phyloP scores from a whole-genome alignment of 2,329 filamentous ascomycete species.

The Exserohilum turcica region DNA sequence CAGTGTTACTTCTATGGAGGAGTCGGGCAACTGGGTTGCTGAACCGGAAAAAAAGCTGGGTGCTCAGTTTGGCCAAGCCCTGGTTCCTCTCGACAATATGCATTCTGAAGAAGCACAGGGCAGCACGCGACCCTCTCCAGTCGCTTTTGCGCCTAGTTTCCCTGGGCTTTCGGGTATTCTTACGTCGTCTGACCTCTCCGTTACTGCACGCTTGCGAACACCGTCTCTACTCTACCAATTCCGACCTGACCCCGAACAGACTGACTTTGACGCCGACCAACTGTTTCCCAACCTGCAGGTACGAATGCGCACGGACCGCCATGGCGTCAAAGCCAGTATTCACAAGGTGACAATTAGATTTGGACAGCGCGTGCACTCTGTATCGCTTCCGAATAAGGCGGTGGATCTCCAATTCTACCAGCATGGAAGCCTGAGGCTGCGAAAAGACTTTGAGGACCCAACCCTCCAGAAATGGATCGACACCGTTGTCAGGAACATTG shows the following conservation, averaged over 20 bases:
- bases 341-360: constrained; percentile 30
- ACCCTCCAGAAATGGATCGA: constrained; percentile 25
- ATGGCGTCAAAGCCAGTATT: constrained; percentile 19
- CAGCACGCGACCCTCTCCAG: constrained; percentile 3
- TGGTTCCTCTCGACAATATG: constrained; percentile 26
- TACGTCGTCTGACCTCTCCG: constrained; percentile 17
- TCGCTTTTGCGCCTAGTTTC: constrained; percentile 23
- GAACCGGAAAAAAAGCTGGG: constrained; percentile 21
- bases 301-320: constrained; percentile 25
- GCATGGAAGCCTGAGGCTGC: constrained; percentile 22
- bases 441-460: constrained; percentile 11
- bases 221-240: constrained; percentile 35
- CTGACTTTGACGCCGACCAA: constrained; percentile 10
- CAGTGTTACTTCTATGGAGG: background rate
- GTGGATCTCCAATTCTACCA: constrained; percentile 37
- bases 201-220: constrained; percentile 9
- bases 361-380: constrained; percentile 31
- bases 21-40: constrained; percentile 20
- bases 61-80: constrained; percentile 32
- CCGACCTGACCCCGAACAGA: constrained; percentile 24
- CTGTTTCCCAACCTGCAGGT: constrained; percentile 33
- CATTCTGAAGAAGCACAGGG: constrained; percentile 3
- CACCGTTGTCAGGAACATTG: constrained; percentile 29
- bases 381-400: constrained; percentile 38
- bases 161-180: constrained; percentile 33